These are phyloP conservation scores for Aspergillus indologenus DNA, from an alignment of 495 filamentous ascomycete species.

Conservation along the genomic window DNA sequence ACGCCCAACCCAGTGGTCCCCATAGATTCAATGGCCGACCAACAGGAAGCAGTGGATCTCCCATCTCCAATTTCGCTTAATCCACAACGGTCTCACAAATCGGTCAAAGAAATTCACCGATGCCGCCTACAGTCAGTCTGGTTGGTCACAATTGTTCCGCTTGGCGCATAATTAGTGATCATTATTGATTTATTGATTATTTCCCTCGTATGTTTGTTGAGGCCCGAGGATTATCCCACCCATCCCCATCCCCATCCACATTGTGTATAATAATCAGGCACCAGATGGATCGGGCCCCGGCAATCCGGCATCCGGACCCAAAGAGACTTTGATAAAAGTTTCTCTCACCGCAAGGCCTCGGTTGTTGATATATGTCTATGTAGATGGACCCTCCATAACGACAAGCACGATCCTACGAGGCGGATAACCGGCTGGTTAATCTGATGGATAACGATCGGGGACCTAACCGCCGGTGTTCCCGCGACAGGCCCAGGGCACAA, in stretches of 20 bases:
- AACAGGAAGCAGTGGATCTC: conserved; percentile 29
- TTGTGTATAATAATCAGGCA: background rate
- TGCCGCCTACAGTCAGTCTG: conserved; percentile 8
- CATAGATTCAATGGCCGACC: too few relatives aligned
- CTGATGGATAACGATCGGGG: background rate
- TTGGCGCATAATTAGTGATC: background rate
- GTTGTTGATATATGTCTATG: too few relatives aligned
- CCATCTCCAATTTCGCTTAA: conserved; percentile 39
- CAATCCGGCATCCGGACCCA: background rate
- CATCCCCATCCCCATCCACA: background rate
- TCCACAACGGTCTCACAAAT: conserved; percentile 26
- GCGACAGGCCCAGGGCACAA: background rate
- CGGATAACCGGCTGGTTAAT: background rate
- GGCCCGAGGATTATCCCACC: background rate
- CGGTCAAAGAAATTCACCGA: conserved; percentile 20
- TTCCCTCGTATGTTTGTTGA: background rate
- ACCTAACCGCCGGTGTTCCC: background rate
- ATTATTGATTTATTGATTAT: background rate
- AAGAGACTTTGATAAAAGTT: background rate
- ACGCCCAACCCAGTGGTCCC: conserved; percentile 9
- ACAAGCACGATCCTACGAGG: too few relatives aligned
- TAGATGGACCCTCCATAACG: too few relatives aligned
- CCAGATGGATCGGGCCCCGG: background rate
- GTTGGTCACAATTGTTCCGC: conserved; percentile 6
- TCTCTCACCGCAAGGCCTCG: too few relatives aligned